Evolutionary conservation across 2,329 filamentous ascomycete genomes (phyloP), one percentile per base, ranked within the genome.

Genomic region (Cladophialophora bantiana): DNA sequence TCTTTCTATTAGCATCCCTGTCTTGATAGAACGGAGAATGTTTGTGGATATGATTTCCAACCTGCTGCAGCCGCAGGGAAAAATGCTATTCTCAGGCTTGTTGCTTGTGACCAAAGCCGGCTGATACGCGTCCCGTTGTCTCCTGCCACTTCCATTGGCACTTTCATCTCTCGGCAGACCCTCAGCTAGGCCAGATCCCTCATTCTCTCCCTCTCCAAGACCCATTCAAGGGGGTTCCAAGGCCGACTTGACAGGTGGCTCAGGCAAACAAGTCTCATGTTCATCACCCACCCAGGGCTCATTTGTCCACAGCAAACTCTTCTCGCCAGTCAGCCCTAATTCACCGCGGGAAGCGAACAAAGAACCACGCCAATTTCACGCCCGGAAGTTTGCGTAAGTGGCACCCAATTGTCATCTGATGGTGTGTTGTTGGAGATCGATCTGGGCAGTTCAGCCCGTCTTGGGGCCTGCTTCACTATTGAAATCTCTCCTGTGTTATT

Each of bases 141-240:
- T 50, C 45, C 45, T 45, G 40, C n/a, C 18, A 45, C 40, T n/a
- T 45, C 18, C 40, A 20, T 45, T 45, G 40, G 9, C 40, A 45
- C 5, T 20, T 45, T n/a, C 15, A 45, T 1, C 18, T 50, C 45
- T 50, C 45, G 45, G 45, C 45, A 26, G 45, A 50, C 45, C 45
- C 45, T 50, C 7, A 5, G 26, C 45, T 50, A 50, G 45, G 45
- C 45, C 42, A 48, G 42, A 48, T 48, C 18, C 42, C 42, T 48
- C 7, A 9, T 48, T 48, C 18, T 26, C 42, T 48, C 42, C 42
- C 18, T 50, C n/a, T 50, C 45, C 18, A 38, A 50, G 45, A 50
- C 45, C 7, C 45, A 50, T 50, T 26, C 45, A 50, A 18, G 36
- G 36, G 45, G 45, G 3, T 18, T 42, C 6, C 38, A 42, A 42